Evolutionary conservation across 306 rosid genomes (phyloP).

Genomic region (Cyclanthera cordifolia): DNA sequence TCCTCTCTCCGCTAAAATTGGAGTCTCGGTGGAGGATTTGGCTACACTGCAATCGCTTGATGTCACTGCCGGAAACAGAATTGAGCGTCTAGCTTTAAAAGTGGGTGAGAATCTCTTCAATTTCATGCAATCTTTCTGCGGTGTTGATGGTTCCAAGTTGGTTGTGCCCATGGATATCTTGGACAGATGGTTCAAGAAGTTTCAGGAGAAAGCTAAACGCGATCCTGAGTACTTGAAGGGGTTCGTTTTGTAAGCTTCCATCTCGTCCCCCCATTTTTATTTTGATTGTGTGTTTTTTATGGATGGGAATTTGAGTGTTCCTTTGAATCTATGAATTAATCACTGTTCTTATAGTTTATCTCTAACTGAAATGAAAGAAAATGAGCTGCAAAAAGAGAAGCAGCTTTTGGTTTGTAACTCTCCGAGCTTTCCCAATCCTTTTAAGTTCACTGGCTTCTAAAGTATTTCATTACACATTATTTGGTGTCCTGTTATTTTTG

Average conservation of each 20-base stretch:
- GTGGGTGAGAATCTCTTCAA: constrained; percentile 84
- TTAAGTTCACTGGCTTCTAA: not conserved
- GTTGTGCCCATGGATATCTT: constrained; percentile 86
- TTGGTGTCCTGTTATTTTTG: not conserved
- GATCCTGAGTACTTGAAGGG: constrained; percentile 15
- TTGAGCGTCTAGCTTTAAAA: constrained; percentile 66
- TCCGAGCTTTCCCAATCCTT: not conserved
- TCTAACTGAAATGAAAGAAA: not conserved
- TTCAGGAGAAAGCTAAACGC: constrained; percentile 14
- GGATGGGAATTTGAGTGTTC: not conserved
- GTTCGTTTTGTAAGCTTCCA: constrained; percentile 9
- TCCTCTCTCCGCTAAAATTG: constrained; percentile 71
- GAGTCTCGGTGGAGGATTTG: constrained; percentile 77
- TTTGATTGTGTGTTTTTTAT: not conserved
- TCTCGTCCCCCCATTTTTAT: not conserved
- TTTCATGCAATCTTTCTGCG: constrained; percentile 87
- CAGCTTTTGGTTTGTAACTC: not conserved
- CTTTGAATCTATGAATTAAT: not conserved
- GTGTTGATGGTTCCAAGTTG: constrained; percentile 71
- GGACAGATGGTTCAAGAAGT: constrained; percentile 66
- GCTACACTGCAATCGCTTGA: constrained; percentile 77
- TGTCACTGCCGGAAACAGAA: constrained; percentile 51
- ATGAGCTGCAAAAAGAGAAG: constrained; percentile 1
- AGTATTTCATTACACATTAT: not conserved
- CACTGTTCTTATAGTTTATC: not conserved